phyloP scores from a whole-genome alignment of 192 early-diverging fungal genomes.

The Mortierella alpina region DNA sequence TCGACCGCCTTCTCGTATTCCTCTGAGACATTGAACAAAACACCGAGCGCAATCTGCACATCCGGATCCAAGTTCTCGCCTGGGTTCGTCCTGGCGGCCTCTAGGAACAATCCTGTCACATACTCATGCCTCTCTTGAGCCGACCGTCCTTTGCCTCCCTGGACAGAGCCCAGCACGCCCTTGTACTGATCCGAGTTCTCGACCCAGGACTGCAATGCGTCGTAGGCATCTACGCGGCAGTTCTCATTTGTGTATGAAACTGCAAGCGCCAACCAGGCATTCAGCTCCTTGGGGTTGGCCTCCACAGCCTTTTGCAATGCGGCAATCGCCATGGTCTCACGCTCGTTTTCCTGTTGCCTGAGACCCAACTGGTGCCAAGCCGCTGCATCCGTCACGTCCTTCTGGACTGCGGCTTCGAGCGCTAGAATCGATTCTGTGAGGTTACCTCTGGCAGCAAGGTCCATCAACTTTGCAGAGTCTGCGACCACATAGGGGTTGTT shows the following conservation, averaged over 20 bases:
- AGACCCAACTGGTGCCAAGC: constrained; percentile 91
- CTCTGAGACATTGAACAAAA: constrained; percentile 92
- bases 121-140: constrained; percentile 74
- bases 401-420: constrained; percentile 89
- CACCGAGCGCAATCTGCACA: constrained; percentile 93
- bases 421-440: constrained; percentile 91
- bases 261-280: constrained; percentile 87
- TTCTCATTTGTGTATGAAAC: constrained; percentile 96
- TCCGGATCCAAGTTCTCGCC: constrained; percentile 86
- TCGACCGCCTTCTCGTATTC: constrained; percentile 98
- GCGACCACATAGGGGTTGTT: constrained; percentile 78
- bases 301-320: constrained; percentile 84
- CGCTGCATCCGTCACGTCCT: constrained; percentile 78
- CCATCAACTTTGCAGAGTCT: constrained; percentile 61
- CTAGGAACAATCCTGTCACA: constrained; percentile 80
- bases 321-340: constrained; percentile 90
- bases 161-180: constrained; percentile 16
- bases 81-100: constrained; percentile 74
- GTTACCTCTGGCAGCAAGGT: constrained; percentile 64
- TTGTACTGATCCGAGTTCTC: constrained; percentile 77
- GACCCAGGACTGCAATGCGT: constrained; percentile 91
- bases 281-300: constrained; percentile 78
- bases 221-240: constrained; percentile 86
- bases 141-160: constrained; percentile 41
- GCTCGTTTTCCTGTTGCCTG: constrained; percentile 97